Base-by-base conservation (phyloP, 176 grass and related monocot species). In the Ensete glaucum region DNA sequence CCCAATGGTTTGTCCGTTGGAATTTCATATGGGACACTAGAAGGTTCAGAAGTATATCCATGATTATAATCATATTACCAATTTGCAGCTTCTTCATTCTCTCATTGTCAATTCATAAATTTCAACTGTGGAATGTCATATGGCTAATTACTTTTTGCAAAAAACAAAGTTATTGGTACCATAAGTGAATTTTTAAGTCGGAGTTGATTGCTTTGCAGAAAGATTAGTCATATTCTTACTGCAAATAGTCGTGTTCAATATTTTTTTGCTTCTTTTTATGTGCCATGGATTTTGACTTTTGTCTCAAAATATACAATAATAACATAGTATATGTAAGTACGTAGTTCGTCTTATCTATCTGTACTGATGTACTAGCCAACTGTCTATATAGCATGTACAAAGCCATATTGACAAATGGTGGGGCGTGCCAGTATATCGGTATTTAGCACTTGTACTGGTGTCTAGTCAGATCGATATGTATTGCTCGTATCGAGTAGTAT, bases 371-470 rank as follows among this genome's bases (percentile, higher is more conserved):
- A 43, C 34, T 43, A 43, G 34, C 5, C 3, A 2, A 3, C 0
- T 29, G 29, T 6, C 4, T 4, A 4, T 4, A 5, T 0, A 4
- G 34, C 5, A 43, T 43, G 4, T 0, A 43, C 0, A 4, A 4
- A 43, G 34, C 34, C 4, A 43, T 43, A 43, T 0, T 4, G 34
- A 43, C 34, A 43, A 0, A 43, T 43, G 34, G 5, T 43, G 34
- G 34, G 4, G 4, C 4, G 4, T 43, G 5, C 34, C 34, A 43
- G 6, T 0, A 0, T 43, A 43, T 43, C 5, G 3, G 34, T 43
- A 43, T 43, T 0, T 43, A 0, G 0, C 34, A 43, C 4, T 4
- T 4, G 5, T 43, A 43, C 0, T 0, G 0, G 0, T 43, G 0
- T 4, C 34, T 4, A 0, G 0, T 43, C 3, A 0, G 34, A 43